Percentiles rank a stretch among this genome's conserved stretches.
phyloP scores from a whole-genome alignment of 2,329 filamentous ascomycete species.

The Coniella lustricola region DNA sequence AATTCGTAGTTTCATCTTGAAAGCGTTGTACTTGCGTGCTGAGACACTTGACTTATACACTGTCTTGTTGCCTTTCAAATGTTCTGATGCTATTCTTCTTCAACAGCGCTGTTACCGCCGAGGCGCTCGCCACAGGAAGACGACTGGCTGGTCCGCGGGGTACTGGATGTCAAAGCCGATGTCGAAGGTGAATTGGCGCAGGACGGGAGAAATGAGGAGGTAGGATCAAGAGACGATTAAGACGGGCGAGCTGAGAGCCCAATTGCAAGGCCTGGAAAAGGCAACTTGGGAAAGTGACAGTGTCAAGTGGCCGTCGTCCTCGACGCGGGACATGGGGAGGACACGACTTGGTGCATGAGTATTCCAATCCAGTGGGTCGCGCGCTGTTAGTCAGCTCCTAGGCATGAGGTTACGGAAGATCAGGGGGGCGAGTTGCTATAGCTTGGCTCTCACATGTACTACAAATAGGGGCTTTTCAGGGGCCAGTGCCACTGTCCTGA shows the following conservation, averaged over 20 bases:
- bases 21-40: neutral
- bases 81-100: too few relatives aligned
- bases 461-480: too few relatives aligned
- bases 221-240: neutral
- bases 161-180: neutral
- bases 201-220: neutral
- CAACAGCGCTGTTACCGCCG: neutral
- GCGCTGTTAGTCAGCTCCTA: neutral
- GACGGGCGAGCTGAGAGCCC: neutral
- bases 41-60: neutral
- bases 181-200: neutral
- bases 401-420: neutral
- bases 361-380: neutral
- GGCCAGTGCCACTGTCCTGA: too few relatives aligned
- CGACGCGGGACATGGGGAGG: neutral
- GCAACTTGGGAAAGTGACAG: neutral
- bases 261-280: neutral
- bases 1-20: constrained; percentile 53
- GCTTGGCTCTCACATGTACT: too few relatives aligned
- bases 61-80: too few relatives aligned
- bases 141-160: neutral
- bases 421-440: too few relatives aligned
- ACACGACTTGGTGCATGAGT: neutral
- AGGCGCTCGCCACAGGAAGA: neutral
- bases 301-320: neutral